phyloP scores from a whole-genome alignment of 805 yeast genomes.

The Candida khao-thaluensis region DNA sequence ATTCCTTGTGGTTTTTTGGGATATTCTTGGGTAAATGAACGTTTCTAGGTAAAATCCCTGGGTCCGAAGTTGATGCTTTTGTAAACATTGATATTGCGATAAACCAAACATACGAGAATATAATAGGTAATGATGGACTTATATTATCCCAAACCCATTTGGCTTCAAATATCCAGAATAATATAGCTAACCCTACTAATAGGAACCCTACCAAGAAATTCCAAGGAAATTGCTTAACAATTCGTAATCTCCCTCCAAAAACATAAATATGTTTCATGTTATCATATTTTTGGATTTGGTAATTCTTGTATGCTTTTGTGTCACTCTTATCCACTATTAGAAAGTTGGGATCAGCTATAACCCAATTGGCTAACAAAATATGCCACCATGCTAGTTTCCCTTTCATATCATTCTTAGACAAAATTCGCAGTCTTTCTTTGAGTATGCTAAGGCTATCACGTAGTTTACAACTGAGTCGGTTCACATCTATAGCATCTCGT shows the following conservation, averaged over 20 bases:
- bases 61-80: slow-evolving; percentile 59
- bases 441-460: not conserved
- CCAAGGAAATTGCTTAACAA: slow-evolving; percentile 41
- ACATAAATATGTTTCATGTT: slow-evolving; percentile 46
- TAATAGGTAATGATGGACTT: slow-evolving; percentile 54
- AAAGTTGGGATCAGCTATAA: slow-evolving; percentile 26
- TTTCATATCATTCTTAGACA: slow-evolving; percentile 1
- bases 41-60: slow-evolving; percentile 70
- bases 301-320: slow-evolving; percentile 24
- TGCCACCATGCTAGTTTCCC: slow-evolving; percentile 10
- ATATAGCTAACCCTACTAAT: slow-evolving; percentile 46
- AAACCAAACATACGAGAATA: slow-evolving; percentile 60
- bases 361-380: slow-evolving; percentile 26
- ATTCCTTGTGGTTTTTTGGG: not conserved
- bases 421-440: slow-evolving; percentile 1
- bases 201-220: slow-evolving; percentile 34
- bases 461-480: not conserved
- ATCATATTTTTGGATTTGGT: slow-evolving; percentile 39
- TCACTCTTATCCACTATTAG: slow-evolving; percentile 8
- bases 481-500: not conserved
- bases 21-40: slow-evolving; percentile 46
- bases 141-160: slow-evolving; percentile 56
- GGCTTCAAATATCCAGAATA: slow-evolving; percentile 49
- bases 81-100: slow-evolving; percentile 48
- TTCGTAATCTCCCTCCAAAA: slow-evolving; percentile 64